Conservation (phyloP, 345 rosid species). For the Sapria himalayana region DNA sequence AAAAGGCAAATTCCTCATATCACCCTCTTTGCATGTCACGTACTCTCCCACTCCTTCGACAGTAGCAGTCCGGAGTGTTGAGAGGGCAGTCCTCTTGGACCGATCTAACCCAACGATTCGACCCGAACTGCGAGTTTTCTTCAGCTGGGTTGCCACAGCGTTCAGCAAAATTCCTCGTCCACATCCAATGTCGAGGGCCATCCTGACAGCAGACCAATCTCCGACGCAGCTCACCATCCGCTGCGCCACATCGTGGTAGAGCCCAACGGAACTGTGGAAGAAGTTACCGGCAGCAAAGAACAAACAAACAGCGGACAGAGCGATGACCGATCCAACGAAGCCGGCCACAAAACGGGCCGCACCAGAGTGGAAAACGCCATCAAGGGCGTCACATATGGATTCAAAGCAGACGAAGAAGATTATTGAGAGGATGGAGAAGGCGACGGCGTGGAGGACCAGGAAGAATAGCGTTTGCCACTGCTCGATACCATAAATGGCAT, state of each 20-base stretch:
- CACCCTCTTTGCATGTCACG: conserved; percentile 83
- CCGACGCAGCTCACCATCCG: conserved; percentile 58
- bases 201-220: conserved; percentile 82
- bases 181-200: conserved; percentile 81
- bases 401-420: too few species aligned
- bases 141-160: conserved; percentile 84
- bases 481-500: conserved; percentile 73
- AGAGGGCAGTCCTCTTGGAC: conserved; percentile 48
- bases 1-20: conserved; percentile 66
- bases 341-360: conserved; percentile 64
- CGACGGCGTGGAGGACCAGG: too few species aligned
- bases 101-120: conserved; percentile 87
- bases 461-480: conserved; percentile 73
- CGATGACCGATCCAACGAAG: conserved; percentile 51
- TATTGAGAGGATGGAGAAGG: too few species aligned
- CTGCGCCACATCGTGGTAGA: conserved; percentile 76
- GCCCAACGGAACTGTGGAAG: conserved; percentile 59
- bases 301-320: conserved; percentile 51
- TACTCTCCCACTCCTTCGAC: conserved; percentile 91
- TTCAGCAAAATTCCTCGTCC: conserved; percentile 84
- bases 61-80: conserved; percentile 80
- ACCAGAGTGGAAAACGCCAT: too few species aligned
- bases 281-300: conserved; percentile 69
- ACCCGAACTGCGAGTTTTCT: conserved; percentile 84
- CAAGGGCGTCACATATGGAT: too few species aligned